Percentiles rank a stretch among this genome's conserved stretches.
phyloP scores from a whole-genome alignment of 108 stramenopile species.

The Conticribra weissflogii region DNA sequence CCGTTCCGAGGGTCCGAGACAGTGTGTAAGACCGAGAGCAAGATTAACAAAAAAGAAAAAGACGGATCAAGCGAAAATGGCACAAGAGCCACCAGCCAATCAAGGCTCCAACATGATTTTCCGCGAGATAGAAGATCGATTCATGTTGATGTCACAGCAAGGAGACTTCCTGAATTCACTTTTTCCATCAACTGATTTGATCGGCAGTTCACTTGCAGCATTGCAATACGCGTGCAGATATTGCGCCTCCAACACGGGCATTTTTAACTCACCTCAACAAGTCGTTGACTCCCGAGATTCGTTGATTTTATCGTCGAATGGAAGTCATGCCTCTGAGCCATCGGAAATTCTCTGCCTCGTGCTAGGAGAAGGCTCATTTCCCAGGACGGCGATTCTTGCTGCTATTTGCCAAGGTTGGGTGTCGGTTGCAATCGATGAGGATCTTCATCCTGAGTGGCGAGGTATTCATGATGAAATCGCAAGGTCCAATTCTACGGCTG shows the following conservation, averaged over 20 bases:
- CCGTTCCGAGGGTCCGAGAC: no score
- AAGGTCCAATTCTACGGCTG: constrained; percentile 1
- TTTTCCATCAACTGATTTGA: background rate
- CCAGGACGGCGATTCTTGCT: constrained; percentile 20
- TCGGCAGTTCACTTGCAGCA: background rate
- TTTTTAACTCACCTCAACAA: no score
- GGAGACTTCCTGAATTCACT: background rate
- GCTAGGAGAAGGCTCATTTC: constrained; percentile 18
- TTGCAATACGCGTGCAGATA: background rate
- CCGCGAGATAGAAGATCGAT: no score
- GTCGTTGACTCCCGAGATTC: background rate
- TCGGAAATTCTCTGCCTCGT: constrained; percentile 27
- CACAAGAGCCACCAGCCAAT: no score
- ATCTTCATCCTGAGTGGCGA: constrained; percentile 30
- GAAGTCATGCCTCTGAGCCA: background rate
- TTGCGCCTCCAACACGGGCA: background rate
- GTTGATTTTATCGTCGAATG: background rate
- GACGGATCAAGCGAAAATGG: no score
- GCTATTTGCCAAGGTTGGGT: constrained; percentile 23
- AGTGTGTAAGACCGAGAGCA: no score
- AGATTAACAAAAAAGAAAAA: no score
- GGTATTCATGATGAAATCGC: constrained; percentile 1
- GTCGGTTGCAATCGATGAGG: constrained; percentile 19
- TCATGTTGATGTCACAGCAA: background rate
- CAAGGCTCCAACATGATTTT: no score